These are phyloP conservation scores for Colletotrichum melonis DNA, from an alignment of 2,329 filamentous ascomycete genomes.

Conservation along the genomic window DNA sequence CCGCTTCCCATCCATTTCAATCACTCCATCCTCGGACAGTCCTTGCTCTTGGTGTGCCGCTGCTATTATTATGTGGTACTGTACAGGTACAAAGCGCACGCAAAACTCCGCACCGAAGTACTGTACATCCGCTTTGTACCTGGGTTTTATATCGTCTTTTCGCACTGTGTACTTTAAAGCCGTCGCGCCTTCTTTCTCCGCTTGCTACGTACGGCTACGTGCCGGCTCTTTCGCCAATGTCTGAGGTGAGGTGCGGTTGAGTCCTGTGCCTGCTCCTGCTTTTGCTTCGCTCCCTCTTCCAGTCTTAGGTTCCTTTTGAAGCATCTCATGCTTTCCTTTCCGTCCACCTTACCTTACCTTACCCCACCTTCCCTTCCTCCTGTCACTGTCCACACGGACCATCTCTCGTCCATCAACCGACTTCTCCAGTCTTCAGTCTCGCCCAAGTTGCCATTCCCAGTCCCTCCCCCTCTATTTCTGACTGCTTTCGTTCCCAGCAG, in stretches of 20 bases:
- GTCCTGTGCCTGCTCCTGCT: not conserved
- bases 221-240: conserved; percentile 24
- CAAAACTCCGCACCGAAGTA: conserved; percentile 47
- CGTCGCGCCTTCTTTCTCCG: not conserved
- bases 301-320: too few species aligned
- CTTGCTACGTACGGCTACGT: conserved; percentile 2
- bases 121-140: conserved; percentile 50
- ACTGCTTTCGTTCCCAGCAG: not conserved
- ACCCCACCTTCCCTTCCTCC: not conserved
- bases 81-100: conserved; percentile 49
- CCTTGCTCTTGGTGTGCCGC: conserved; percentile 21
- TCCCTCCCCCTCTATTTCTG: not conserved
- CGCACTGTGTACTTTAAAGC: conserved; percentile 50
- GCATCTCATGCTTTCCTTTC: too few species aligned
- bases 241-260: not conserved
- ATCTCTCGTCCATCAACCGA: not conserved
- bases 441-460: not conserved
- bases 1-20: not conserved
- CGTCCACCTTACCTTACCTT: too few species aligned
- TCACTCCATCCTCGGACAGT: not conserved
- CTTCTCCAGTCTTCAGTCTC: too few species aligned
- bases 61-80: conserved; percentile 47
- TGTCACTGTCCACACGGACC: conserved; percentile 8
- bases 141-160: conserved; percentile 13
- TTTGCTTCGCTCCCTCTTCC: too few species aligned